These are phyloP conservation scores for Picea abies DNA, from an alignment of 83 land plant genomes.

Conservation along the genomic window DNA sequence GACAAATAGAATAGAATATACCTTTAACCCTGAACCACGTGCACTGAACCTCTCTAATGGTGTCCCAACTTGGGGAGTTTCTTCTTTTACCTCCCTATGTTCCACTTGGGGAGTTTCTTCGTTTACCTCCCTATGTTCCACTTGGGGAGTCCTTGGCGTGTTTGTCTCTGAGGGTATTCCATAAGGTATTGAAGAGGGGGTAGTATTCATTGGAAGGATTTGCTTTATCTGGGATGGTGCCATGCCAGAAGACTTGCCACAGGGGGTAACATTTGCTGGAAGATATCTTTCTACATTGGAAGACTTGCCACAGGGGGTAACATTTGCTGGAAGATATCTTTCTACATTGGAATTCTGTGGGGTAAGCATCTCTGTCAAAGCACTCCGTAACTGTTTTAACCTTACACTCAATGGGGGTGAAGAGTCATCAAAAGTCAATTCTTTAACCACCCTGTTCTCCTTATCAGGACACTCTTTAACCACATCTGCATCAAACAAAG, in stretches of 20 bases:
- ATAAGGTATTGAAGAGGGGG: slow-evolving; percentile 1
- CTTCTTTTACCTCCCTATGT: slow-evolving; percentile 2
- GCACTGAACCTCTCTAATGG: slow-evolving; percentile 60
- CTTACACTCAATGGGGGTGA: slow-evolving; percentile 42
- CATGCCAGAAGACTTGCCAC: not conserved
- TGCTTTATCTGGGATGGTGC: not conserved
- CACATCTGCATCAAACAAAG: slow-evolving; percentile 10
- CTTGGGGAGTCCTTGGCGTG: slow-evolving; percentile 21
- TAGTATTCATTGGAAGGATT: slow-evolving; percentile 3
- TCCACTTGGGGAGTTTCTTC: slow-evolving; percentile 17
- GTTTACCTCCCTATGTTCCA: not conserved
- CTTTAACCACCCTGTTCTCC: slow-evolving; percentile 20
- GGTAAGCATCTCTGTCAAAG: slow-evolving; percentile 55
- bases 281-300: slow-evolving; percentile 16
- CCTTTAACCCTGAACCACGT: slow-evolving; percentile 59
- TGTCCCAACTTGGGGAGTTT: slow-evolving; percentile 25
- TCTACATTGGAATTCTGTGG: slow-evolving; percentile 42
- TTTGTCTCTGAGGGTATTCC: slow-evolving; percentile 13
- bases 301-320: slow-evolving; percentile 2
- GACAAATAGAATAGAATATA: slow-evolving; percentile 19
- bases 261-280: slow-evolving; percentile 9
- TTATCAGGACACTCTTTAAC: slow-evolving; percentile 10
- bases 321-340: not conserved
- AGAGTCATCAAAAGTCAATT: not conserved
- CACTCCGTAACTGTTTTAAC: slow-evolving; percentile 22